Percentiles rank a stretch among this genome's conserved stretches.
These are phyloP conservation scores for Byssothecium circinans DNA, from an alignment of 2,329 filamentous ascomycete genomes.

Conservation along the genomic window DNA sequence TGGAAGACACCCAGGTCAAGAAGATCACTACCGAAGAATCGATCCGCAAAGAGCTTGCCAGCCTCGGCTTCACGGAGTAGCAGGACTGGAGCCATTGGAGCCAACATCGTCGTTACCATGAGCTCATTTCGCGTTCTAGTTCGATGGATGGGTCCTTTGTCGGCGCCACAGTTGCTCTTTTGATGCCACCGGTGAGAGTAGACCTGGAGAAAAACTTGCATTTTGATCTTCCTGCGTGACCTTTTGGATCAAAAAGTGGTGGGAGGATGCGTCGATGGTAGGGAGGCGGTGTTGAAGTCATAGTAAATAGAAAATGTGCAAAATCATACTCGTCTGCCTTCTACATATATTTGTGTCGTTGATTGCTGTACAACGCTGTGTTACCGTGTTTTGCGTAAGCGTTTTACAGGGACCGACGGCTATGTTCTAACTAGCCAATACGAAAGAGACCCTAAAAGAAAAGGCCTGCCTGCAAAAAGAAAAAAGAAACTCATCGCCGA, in stretches of 20 bases:
- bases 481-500: constrained; percentile 9
- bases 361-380: no score
- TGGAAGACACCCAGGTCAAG: constrained; percentile 97
- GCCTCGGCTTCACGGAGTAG: constrained; percentile 51
- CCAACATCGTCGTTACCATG: no score
- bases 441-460: background rate
- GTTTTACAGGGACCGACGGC: no score
- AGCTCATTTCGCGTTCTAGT: background rate
- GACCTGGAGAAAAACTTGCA: background rate
- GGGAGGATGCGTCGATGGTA: no score
- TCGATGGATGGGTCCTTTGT: no score
- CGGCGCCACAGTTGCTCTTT: no score
- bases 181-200: no score
- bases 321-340: no score
- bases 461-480: no score
- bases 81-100: background rate
- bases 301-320: background rate
- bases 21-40: constrained; percentile 89
- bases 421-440: no score
- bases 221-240: background rate
- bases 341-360: no score
- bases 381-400: no score
- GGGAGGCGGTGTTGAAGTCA: background rate
- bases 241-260: background rate
- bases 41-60: constrained; percentile 81